Percentiles rank a stretch among this genome's conserved stretches.
phyloP scores from a whole-genome alignment of 192 early-diverging fungal species.

The Gamsiella multidivaricata region DNA sequence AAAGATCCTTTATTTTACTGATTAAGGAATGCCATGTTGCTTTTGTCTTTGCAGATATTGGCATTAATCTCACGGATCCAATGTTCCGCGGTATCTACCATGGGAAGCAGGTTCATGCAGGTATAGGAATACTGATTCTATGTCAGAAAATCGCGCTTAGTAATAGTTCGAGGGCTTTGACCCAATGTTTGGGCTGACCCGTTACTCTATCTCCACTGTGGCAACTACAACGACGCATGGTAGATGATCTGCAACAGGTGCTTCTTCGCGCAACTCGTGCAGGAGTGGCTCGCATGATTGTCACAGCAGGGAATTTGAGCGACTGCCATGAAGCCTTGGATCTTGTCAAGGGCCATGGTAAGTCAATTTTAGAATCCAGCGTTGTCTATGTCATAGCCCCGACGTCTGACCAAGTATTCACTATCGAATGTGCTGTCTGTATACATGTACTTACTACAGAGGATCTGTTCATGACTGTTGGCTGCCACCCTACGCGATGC shows the following conservation, averaged over 20 bases:
- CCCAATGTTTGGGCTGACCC: no score
- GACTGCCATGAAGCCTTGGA: conserved; percentile 70
- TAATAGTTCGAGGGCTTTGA: no score
- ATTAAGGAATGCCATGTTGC: no score
- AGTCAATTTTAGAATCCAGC: no score
- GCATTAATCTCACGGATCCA: conserved; percentile 86
- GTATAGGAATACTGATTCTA: conserved; percentile 37
- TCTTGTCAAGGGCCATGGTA: conserved; percentile 64
- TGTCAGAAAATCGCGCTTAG: no score
- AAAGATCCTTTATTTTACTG: no score
- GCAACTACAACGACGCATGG: no score
- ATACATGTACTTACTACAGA: conserved; percentile 20
- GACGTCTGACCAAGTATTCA: no score
- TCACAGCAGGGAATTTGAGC: conserved; percentile 75
- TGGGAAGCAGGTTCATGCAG: conserved; percentile 74
- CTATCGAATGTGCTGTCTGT: no score
- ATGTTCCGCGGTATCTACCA: conserved; percentile 87
- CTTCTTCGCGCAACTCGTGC: conserved; percentile 70
- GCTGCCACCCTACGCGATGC: conserved; percentile 86
- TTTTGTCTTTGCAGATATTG: conserved; percentile 85
- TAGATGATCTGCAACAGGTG: conserved; percentile 74
- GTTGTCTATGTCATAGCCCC: no score
- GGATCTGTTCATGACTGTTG: conserved; percentile 76
- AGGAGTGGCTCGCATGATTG: conserved; percentile 77
- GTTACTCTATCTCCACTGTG: no score